Base-by-base conservation (phyloP, 768 basidiomycete genomes). In the Amanita thiersii region DNA sequence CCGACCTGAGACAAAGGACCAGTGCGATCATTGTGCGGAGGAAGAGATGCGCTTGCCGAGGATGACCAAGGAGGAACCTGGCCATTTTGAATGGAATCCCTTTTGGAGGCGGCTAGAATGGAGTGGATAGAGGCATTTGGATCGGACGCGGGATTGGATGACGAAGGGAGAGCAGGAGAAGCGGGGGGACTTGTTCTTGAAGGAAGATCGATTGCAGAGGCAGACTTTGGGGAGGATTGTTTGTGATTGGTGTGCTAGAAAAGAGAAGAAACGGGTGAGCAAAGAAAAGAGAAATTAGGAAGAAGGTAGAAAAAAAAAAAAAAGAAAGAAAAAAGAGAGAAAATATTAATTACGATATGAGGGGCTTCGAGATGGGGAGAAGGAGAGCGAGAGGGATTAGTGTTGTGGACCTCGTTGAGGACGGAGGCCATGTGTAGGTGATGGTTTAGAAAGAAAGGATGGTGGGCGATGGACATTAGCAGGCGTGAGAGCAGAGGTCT, bases 21-120 rank as follows among this genome's bases (percentile, higher is more conserved):
- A 51, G 64, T 29, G 47, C 48, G 46, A 49, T 48, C 63, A 45
- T 63, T 61, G 49, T 50, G 64, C 17, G 42, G 50, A 24, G 48
- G 59, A 35, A 41, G 53, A 34, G 48, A 46, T 24, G 48, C 41
- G 30, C 54, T 44, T 21, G 64, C 55, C 36, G 52, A 56, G 5
- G 44, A 11, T 15, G 29, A 31, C 71, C 72, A 69, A 10, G 62
- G 47, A 40, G 66, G 66, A 21, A 67, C 51, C 56, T 68, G 61
- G 58, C 64, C 52, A 53, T 66, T 54, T 55, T 73, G 47, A 47
- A 57, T 25, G 52, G 60, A 35, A 54, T 72, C 53, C 57, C 69
- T 56, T 62, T 68, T 59, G 56, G 75, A 47, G 20, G 77, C 72
- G 11, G 73, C 69, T 50, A 78, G 57, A 44, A 75, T 71, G 36